Base-by-base conservation (phyloP, 495 filamentous ascomycete genomes). In the Zalerion maritima region DNA sequence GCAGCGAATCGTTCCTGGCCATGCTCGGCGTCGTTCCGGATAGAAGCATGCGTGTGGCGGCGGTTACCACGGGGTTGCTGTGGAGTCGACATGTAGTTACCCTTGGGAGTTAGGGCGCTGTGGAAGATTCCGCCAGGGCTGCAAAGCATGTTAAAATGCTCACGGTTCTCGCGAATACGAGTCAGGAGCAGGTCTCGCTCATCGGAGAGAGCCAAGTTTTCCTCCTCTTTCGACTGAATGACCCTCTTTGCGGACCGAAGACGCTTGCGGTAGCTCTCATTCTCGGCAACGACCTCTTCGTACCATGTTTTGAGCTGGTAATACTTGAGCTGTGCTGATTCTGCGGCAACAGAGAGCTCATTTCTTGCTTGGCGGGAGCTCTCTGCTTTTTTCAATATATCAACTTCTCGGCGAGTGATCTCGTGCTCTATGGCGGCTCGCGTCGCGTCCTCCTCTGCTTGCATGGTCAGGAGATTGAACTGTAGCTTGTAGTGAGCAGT, bases 401-500 rank as follows among this genome's bases (percentile, higher is more conserved):
- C 78, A 5, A 94, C 79, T 50, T 97, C 91, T 18, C 80, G 69
- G 32, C 78, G 74, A n/a, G 78, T 79, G 59, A 96, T 83, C 27
- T 91, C 80, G 34, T 91, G 81, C 53, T 97, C 89, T 7, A 96
- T 89, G 20, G 74, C 80, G 34, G 86, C 82, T 21, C 85, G 72
- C 49, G 91, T 86, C 3, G 80, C 66, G 14, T 84, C 78, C 49
- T 93, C 86, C 17, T 76, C 70, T 23, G 79, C 87, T 43, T 91
- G 81, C 29, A 96, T 81, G 28, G 65, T 75, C 14, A 94, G 67
- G 36, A 97, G 65, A 42, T 75, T 83, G 45, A 89, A 82, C 47
- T 94, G 87, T 26, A 97, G 57, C 45, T 89, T 92, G 60, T 91
- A 78, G 46, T 97, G 89, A 14, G 91, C 75, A 1, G 81, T 76